Evolutionary conservation across 441 rosid genomes (phyloP), one percentile per base, ranked within the genome.

Genomic region (Syzygium syzygioides): DNA sequence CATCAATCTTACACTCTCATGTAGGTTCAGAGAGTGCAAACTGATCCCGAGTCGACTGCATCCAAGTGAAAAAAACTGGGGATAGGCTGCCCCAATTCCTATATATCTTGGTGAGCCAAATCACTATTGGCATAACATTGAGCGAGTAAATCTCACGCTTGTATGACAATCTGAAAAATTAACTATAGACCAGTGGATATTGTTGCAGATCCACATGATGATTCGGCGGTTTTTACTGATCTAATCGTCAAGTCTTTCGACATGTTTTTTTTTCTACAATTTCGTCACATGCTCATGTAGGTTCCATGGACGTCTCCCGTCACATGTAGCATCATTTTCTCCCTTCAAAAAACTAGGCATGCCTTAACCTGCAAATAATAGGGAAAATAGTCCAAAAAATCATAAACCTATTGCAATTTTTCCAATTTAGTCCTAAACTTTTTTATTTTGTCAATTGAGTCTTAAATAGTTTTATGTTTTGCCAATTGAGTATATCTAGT

Each of bases 101-200:
- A 14, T 62, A n/a, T 62, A n/a, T 62, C 18, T 28, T n/a, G 0
- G 71, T 28, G 0, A 0, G 71, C 71, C 71, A 62, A n/a, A n/a
- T n/a, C 71, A 14, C 71, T 62, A n/a, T n/a, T 28, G 2, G 34
- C 2, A 62, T n/a, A 0, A 62, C 34, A 62, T 62, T n/a, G 71
- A 62, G 3, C 0, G 0, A n/a, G 71, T n/a, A n/a, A 6, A 62
- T 1, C 20, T 62, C 71, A n/a, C 34, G 14, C 0, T 19, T 14
- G 0, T 62, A n/a, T 62, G 66, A n/a, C 3, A n/a, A 19, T 62
- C 71, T 62, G 9, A n/a, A 62, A 55, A 3, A 32, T 28, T 28
- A 6, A 1, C 1, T 59, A 0, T 28, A 28, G 32, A 62, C 28
- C 19, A 62, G 13, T 62, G 0, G 0, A 28, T 28, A n/a, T n/a